phyloP scores from a whole-genome alignment of 352 stramenopile genomes.

The Pythium vanterpoolii region DNA sequence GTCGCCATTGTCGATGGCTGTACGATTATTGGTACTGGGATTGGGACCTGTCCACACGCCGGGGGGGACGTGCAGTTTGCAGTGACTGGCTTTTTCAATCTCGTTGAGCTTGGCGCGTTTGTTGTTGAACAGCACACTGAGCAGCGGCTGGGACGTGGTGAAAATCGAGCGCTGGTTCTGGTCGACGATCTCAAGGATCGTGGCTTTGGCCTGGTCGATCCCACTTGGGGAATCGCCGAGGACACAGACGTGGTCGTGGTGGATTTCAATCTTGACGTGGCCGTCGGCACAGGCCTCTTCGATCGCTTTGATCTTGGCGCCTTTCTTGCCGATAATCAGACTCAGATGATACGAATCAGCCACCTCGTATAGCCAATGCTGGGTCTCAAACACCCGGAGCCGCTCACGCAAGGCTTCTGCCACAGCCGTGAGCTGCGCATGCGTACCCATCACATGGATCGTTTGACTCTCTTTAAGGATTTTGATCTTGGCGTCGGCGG shows the following conservation, averaged over 20 bases:
- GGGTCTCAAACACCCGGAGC: slow-evolving; percentile 48
- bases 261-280: no score
- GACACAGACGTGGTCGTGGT: slow-evolving; percentile 57
- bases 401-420: slow-evolving; percentile 58
- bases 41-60: slow-evolving; percentile 13
- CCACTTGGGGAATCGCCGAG: slow-evolving; percentile 49
- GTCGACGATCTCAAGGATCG: slow-evolving; percentile 68
- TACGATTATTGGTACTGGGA: neutral
- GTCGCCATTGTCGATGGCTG: slow-evolving; percentile 29
- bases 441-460: slow-evolving; percentile 67
- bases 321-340: slow-evolving; percentile 82
- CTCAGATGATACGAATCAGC: slow-evolving; percentile 58
- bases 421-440: slow-evolving; percentile 57
- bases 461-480: slow-evolving; percentile 60
- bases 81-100: slow-evolving; percentile 54
- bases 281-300: slow-evolving; percentile 54
- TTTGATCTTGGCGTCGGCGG: slow-evolving; percentile 59
- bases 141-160: slow-evolving; percentile 54
- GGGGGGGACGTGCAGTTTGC: slow-evolving; percentile 54
- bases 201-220: slow-evolving; percentile 41
- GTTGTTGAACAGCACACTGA: slow-evolving; percentile 57
- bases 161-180: slow-evolving; percentile 73
- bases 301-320: slow-evolving; percentile 72
- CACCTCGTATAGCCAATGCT: slow-evolving; percentile 62
- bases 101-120: slow-evolving; percentile 77